Percentiles rank a stretch among this genome's conserved stretches.
These are phyloP conservation scores for Tuber umbilicatum DNA, from an alignment of 495 filamentous ascomycete species.

Conservation along the genomic window DNA sequence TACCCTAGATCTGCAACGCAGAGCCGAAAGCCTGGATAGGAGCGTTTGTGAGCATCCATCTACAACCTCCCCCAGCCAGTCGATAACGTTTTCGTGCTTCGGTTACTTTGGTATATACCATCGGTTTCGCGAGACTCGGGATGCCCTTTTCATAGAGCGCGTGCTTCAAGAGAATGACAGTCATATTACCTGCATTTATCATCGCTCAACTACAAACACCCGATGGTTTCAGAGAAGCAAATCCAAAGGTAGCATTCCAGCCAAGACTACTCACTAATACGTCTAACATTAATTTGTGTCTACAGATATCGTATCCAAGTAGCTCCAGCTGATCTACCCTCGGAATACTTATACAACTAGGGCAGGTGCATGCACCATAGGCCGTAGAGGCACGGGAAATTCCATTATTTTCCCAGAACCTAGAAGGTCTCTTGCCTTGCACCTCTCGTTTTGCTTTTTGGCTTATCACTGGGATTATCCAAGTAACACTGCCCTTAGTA, in stretches of 20 bases:
- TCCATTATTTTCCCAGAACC: neutral
- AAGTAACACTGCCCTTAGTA: neutral
- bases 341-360: neutral
- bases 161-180: neutral
- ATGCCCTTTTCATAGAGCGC: neutral
- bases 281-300: neutral
- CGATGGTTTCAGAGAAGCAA: neutral
- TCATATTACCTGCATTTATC: neutral
- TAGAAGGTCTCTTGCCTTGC: neutral
- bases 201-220: neutral
- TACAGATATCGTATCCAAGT: neutral
- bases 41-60: neutral
- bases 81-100: neutral
- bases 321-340: neutral
- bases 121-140: neutral
- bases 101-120: neutral
- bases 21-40: neutral
- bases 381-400: neutral
- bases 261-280: neutral
- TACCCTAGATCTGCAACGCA: neutral
- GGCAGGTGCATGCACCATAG: neutral
- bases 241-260: neutral
- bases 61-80: neutral
- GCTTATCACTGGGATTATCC: neutral
- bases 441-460: neutral